These are phyloP conservation scores for Chondrus crispus DNA, from an alignment of 23 red algal species.

Conservation along the genomic window DNA sequence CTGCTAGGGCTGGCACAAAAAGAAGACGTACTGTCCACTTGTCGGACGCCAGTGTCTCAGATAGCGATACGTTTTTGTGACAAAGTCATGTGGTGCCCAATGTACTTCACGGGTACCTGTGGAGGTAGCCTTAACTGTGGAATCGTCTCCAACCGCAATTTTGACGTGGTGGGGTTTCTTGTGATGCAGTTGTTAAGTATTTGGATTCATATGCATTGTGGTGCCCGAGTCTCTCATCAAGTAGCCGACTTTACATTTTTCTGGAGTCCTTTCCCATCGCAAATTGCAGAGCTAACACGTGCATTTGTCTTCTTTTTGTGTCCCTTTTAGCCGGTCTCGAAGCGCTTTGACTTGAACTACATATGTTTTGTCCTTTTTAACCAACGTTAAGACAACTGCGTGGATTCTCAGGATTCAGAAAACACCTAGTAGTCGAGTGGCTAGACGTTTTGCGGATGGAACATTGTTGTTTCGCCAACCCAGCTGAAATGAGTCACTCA, in stretches of 20 bases:
- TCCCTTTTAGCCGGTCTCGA: background rate
- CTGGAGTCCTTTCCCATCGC: background rate
- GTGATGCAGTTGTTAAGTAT: no score
- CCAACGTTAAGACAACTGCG: background rate
- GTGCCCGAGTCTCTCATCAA: constrained; percentile 21
- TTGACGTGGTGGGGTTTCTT: background rate
- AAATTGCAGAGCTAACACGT: background rate
- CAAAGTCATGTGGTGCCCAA: background rate
- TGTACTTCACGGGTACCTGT: background rate
- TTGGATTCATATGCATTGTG: background rate
- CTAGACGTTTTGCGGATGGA: background rate
- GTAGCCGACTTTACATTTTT: background rate
- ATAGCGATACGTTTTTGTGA: background rate
- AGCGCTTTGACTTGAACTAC: background rate
- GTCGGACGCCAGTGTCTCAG: background rate
- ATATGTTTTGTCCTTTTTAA: background rate
- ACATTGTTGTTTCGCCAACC: background rate
- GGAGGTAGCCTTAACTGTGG: background rate
- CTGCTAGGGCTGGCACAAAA: background rate
- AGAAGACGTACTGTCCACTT: background rate
- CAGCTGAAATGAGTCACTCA: background rate
- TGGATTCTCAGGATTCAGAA: background rate
- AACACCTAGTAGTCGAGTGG: background rate
- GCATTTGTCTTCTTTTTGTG: background rate
- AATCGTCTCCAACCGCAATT: constrained; percentile 2